Conservation (phyloP, 805 yeast species). For the Starmerella apicola region DNA sequence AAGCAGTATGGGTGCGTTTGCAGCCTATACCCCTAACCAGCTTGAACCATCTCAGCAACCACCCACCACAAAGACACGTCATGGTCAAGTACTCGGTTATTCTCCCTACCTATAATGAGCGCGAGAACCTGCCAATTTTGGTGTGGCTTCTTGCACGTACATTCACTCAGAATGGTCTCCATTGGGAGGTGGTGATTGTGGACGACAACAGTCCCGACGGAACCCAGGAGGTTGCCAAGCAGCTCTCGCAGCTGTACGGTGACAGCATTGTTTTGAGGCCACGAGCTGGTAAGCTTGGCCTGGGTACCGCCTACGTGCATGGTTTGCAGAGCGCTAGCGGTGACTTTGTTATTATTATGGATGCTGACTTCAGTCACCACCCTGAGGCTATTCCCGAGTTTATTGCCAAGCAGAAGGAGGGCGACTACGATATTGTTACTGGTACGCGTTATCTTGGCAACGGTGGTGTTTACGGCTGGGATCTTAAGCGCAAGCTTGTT, state of each 20-base stretch:
- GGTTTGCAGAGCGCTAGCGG: conserved; percentile 63
- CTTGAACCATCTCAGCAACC: background rate
- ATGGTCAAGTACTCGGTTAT: conserved; percentile 54
- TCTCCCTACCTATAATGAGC: conserved; percentile 68
- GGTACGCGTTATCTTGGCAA: conserved; percentile 65
- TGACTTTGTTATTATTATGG: conserved; percentile 68
- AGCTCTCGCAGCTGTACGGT: conserved; percentile 37
- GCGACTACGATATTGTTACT: conserved; percentile 32
- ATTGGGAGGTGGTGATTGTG: conserved; percentile 69
- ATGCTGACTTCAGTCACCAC: conserved; percentile 66
- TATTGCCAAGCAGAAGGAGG: conserved; percentile 44
- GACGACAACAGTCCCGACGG: conserved; percentile 78
- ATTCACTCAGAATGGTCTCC: conserved; percentile 41
- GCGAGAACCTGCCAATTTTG: conserved; percentile 54
- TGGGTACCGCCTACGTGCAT: conserved; percentile 72
- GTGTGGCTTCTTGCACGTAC: conserved; percentile 58
- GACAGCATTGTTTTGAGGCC: conserved; percentile 54
- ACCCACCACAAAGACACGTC: background rate
- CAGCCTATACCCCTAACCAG: background rate
- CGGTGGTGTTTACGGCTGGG: conserved; percentile 81
- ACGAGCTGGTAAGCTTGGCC: conserved; percentile 64
- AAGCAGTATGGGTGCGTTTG: background rate
- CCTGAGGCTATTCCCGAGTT: conserved; percentile 70
- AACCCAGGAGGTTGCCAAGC: conserved; percentile 42
- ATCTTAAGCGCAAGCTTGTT: conserved; percentile 61